Evolutionary conservation across 192 early-diverging fungal genomes (phyloP).

Genomic region (Polychytrium aggregatum): DNA sequence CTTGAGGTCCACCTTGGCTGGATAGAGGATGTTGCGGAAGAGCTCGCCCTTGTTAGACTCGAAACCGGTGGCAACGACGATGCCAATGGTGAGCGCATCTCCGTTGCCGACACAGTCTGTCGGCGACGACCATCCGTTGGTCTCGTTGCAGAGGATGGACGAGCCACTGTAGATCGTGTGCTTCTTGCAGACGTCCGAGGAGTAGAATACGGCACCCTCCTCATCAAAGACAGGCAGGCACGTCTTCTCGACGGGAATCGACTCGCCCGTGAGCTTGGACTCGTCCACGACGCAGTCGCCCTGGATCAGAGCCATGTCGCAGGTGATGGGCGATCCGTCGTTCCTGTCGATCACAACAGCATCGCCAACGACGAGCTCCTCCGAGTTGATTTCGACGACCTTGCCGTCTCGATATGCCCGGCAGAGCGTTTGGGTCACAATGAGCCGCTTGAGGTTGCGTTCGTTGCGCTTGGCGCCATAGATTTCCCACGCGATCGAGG

Average conservation of each 20-base stretch:
- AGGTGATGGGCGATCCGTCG: background rate
- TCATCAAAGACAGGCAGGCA: constrained; percentile 2
- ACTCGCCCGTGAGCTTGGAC: constrained; percentile 28
- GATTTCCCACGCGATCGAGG: constrained; percentile 34
- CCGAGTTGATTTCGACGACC: constrained; percentile 1
- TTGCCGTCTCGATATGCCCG: constrained; percentile 12
- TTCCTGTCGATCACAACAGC: constrained; percentile 11
- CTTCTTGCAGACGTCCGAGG: constrained; percentile 12
- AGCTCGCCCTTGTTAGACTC: constrained; percentile 30
- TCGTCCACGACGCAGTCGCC: constrained; percentile 29
- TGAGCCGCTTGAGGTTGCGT: constrained; percentile 15
- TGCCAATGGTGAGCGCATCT: constrained; percentile 7
- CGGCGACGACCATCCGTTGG: too few species aligned
- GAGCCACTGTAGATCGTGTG: constrained; percentile 26
- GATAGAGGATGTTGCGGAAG: constrained; percentile 31
- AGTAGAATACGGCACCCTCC: background rate
- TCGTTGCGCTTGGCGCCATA: constrained; percentile 23
- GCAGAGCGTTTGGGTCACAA: background rate
- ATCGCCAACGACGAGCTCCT: constrained; percentile 30
- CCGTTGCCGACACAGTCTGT: too few species aligned
- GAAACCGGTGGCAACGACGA: constrained; percentile 33
- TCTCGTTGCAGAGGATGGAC: too few species aligned
- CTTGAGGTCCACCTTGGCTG: constrained; percentile 30
- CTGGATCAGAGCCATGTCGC: constrained; percentile 31
- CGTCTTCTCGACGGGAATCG: constrained; percentile 22